Base-by-base conservation (phyloP, 148 eudicot genomes). In the Amaranthus cruentus region DNA sequence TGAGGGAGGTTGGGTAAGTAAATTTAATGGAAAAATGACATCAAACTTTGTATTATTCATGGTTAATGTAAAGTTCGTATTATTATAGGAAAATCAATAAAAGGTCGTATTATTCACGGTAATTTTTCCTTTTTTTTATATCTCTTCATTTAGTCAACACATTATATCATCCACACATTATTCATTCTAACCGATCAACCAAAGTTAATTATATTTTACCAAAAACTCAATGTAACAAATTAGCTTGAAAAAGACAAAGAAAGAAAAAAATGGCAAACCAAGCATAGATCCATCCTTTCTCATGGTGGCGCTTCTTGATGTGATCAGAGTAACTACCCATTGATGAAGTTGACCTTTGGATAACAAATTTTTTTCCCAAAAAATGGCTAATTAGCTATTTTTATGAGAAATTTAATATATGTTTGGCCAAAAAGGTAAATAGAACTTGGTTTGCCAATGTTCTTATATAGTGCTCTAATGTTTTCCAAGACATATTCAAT, bases 211-310 rank as follows among this genome's bases (percentile, higher is more conserved):
- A 28, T 28, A 28, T 28, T 28, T 28, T 28, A 28, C 38, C 38
- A 28, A 28, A 28, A 28, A 28, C 38, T 28, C 38, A 28, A 28
- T 28, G 38, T 28, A 28, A 28, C 38, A 28, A 28, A 28, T 28
- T 28, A 28, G 38, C 38, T 28, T 28, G 49, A 55, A 2, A 12
- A 13, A 9, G 2, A 11, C 46, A 42, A 15, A 59, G 42, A 57
- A 66, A 49, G 48, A 2, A 66, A 70, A 5, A 67, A 11, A 50
- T n/a, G 71, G 59, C 82, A 71, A 14, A 88, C 91, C 87, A 82
- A 69, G 87, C 89, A 77, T 84, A 85, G 65, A 88, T 56, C 82
- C 86, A 85, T 58, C 87, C 91, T 82, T 80, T 85, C 58, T 85
- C 83, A 46, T 81, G 72, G 2, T 82, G 84, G 57, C 89, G 82